Percentiles rank a stretch among this genome's conserved stretches.
Conservation (phyloP, 225 moss, liverwort and hornwort species). For the Anthoceros angustus region DNA sequence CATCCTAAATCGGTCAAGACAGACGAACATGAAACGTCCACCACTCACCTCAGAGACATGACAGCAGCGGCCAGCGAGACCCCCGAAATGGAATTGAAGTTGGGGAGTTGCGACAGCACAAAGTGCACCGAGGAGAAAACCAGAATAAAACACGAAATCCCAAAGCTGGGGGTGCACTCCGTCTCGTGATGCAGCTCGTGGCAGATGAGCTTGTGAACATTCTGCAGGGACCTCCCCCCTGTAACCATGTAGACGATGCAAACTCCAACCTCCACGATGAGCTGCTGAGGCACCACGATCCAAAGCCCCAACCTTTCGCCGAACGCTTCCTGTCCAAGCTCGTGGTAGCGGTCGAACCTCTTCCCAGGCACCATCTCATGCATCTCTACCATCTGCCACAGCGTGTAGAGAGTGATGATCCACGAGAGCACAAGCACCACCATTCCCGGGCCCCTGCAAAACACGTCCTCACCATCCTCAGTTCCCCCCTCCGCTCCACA, state of each 20-base stretch:
- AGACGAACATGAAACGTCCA: background rate
- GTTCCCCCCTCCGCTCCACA: background rate
- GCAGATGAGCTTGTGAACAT: conserved; percentile 37
- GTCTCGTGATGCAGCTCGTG: conserved; percentile 6
- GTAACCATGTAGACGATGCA: conserved; percentile 83
- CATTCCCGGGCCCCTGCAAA: conserved; percentile 42
- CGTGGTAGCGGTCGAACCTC: conserved; percentile 62
- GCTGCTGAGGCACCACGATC: conserved; percentile 68
- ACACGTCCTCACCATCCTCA: background rate
- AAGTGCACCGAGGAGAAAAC: conserved; percentile 59
- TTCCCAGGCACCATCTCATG: conserved; percentile 56
- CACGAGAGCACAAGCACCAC: conserved; percentile 50
- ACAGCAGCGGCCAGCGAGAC: conserved; percentile 64
- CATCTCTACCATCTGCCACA: conserved; percentile 92
- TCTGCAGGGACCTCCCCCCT: conserved; percentile 42
- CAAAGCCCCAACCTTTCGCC: conserved; percentile 54
- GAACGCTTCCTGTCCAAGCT: conserved; percentile 68
- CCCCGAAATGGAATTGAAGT: conserved; percentile 60
- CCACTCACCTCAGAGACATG: conserved; percentile 55
- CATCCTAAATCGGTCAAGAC: background rate
- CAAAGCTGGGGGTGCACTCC: background rate
- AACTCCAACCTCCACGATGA: conserved; percentile 65
- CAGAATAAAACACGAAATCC: conserved; percentile 33
- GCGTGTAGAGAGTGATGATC: conserved; percentile 60
- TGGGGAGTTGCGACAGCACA: conserved; percentile 58